phyloP scores from a whole-genome alignment of 1,284 basidiomycete genomes.

The Sphagnurus paluster region DNA sequence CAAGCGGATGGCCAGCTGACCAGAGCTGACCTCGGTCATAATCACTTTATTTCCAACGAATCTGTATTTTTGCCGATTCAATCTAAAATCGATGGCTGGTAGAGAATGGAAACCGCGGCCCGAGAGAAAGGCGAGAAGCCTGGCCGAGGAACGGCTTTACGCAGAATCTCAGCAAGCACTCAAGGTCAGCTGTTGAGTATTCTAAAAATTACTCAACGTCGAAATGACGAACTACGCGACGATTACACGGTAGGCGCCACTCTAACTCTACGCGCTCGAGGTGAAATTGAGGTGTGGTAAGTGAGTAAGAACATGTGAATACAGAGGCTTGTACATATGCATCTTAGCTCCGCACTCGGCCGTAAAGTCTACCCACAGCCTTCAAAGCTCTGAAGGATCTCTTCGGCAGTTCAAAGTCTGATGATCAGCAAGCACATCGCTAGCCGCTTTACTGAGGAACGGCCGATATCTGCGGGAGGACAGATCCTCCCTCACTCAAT shows the following conservation, averaged over 20 bases:
- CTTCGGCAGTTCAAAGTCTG: no score
- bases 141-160: not conserved
- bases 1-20: not conserved
- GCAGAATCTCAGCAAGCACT: no score
- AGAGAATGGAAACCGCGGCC: slow-evolving; percentile 13
- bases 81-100: slow-evolving; percentile 5
- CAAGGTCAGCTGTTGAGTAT: no score
- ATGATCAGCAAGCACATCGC: no score
- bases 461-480: no score
- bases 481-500: no score
- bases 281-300: not conserved
- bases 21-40: slow-evolving; percentile 6
- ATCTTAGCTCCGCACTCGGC: not conserved
- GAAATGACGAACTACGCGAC: no score
- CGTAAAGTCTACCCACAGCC: not conserved
- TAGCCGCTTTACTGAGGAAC: no score
- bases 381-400: no score
- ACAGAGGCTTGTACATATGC: not conserved
- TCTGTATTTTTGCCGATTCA: slow-evolving; percentile 4
- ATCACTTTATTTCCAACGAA: slow-evolving; percentile 2
- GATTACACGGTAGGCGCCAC: no score
- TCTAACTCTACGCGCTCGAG: not conserved
- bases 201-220: no score
- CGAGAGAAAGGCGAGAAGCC: not conserved
- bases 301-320: no score